A percentile compares a stretch with the other conserved stretches of the same genome.
These are phyloP conservation scores for Ilyonectria robusta DNA, from an alignment of 2,329 filamentous ascomycete genomes.

Conservation along the genomic window DNA sequence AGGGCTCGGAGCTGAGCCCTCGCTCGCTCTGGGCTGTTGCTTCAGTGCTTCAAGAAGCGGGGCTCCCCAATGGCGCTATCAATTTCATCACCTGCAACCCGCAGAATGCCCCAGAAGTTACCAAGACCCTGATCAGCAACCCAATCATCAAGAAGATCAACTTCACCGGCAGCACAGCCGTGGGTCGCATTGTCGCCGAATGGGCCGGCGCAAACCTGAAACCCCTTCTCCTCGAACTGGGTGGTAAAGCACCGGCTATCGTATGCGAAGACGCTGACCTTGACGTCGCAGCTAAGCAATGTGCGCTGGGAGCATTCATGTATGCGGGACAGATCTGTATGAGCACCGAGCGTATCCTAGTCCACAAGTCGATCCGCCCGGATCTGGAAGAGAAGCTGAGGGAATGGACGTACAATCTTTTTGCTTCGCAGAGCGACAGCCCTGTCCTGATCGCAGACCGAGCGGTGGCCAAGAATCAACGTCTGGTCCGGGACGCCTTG, in stretches of 20 bases:
- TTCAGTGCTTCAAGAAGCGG: constrained; percentile 56
- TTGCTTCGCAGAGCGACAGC: constrained; percentile 9
- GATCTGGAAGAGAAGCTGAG: constrained; percentile 21
- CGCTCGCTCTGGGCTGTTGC: constrained; percentile 51
- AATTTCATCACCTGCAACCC: constrained; percentile 55
- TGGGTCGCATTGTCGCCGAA: constrained; percentile 57
- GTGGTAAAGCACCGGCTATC: constrained; percentile 61
- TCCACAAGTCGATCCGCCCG: constrained; percentile 63
- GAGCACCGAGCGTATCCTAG: constrained; percentile 64
- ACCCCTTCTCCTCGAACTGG: constrained; percentile 62
- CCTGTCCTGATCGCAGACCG: constrained; percentile 19
- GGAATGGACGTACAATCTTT: constrained; percentile 7
- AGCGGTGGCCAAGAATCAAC: constrained; percentile 61
- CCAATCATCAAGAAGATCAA: constrained; percentile 33
- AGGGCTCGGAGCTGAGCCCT: constrained; percentile 53
- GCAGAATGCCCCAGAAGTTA: constrained; percentile 52
- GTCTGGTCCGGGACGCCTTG: constrained; percentile 65
- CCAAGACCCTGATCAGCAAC: constrained; percentile 54
- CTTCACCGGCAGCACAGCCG: constrained; percentile 39
- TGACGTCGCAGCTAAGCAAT: constrained; percentile 53
- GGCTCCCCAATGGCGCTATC: constrained; percentile 57
- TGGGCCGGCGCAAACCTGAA: constrained; percentile 57
- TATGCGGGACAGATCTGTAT: constrained; percentile 87
- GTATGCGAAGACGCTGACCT: constrained; percentile 62
- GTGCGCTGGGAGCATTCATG: constrained; percentile 53